Evolutionary conservation across 2,329 filamentous ascomycete genomes (phyloP).

Genomic region (Fusarium hostae): DNA sequence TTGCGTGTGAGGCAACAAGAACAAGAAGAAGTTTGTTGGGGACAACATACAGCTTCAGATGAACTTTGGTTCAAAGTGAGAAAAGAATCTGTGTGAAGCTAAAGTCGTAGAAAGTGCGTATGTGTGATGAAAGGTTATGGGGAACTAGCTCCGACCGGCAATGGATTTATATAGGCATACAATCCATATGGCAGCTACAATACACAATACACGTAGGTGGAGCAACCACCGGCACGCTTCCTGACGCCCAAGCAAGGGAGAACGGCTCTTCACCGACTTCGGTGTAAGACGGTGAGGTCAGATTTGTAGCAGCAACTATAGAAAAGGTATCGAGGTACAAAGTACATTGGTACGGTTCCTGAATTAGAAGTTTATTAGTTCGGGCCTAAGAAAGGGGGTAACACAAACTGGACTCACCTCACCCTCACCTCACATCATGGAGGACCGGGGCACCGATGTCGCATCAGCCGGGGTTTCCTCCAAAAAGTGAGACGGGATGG

Average conservation of each 20-base stretch:
- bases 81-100: background rate
- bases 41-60: constrained; percentile 32
- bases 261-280: constrained; percentile 38
- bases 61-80: constrained; percentile 13
- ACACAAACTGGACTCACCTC: constrained; percentile 11
- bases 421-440: background rate
- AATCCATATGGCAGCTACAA: constrained; percentile 1
- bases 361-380: constrained; percentile 10
- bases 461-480: constrained; percentile 36
- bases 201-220: constrained; percentile 22
- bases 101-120: constrained; percentile 6
- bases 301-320: background rate
- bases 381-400: constrained; percentile 17
- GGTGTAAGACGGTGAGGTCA: constrained; percentile 42
- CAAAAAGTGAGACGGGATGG: constrained; percentile 38
- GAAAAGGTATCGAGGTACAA: constrained; percentile 8
- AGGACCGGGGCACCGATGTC: constrained; percentile 38
- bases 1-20: background rate
- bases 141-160: constrained; percentile 15
- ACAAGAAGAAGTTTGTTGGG: background rate
- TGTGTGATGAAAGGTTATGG: constrained; percentile 31
- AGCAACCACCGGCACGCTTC: constrained; percentile 33
- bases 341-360: constrained; percentile 15
- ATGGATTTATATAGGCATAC: constrained; percentile 38
- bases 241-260: constrained; percentile 29